Percentiles rank a stretch among this genome's conserved stretches.
Evolutionary conservation across 768 basidiomycete genomes (phyloP).

Genomic region (Tylopilus balloui): DNA sequence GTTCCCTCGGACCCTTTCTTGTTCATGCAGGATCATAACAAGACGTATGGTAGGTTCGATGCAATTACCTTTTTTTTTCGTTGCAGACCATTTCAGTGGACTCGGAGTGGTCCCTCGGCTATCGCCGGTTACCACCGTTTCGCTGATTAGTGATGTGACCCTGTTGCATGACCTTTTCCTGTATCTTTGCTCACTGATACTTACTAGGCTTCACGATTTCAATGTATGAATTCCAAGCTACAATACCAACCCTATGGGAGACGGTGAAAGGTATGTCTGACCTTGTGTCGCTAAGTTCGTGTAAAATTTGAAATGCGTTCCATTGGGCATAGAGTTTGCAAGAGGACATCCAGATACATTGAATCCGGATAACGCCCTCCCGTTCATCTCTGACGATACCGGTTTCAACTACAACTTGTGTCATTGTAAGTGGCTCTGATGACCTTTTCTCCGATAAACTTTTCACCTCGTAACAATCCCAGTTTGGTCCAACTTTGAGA

Average conservation of each 20-base stretch:
- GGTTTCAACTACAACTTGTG: constrained; percentile 61
- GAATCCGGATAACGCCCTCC: constrained; percentile 49
- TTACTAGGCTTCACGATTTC: constrained; percentile 56
- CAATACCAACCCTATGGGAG: constrained; percentile 62
- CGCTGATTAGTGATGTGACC: neutral
- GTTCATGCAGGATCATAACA: constrained; percentile 52
- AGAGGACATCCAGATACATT: constrained; percentile 46
- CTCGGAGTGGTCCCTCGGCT: too few relatives aligned
- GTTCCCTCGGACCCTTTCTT: constrained; percentile 46
- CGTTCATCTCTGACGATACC: constrained; percentile 61
- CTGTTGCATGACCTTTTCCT: neutral
- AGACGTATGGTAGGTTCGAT: constrained; percentile 43
- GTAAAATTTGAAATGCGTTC: constrained; percentile 31
- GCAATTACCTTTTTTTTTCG: neutral
- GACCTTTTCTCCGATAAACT: neutral
- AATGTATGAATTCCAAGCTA: constrained; percentile 56
- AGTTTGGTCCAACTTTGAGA: constrained; percentile 97
- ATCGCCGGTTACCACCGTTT: neutral
- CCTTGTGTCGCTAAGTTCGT: constrained; percentile 26
- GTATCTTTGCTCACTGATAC: neutral
- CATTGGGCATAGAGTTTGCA: constrained; percentile 22
- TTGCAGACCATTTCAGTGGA: neutral
- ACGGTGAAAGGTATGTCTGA: constrained; percentile 47
- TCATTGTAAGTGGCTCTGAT: constrained; percentile 43
- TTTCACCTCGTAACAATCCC: neutral